phyloP scores from a whole-genome alignment of 805 yeast genomes.

The Candida boleticola region DNA sequence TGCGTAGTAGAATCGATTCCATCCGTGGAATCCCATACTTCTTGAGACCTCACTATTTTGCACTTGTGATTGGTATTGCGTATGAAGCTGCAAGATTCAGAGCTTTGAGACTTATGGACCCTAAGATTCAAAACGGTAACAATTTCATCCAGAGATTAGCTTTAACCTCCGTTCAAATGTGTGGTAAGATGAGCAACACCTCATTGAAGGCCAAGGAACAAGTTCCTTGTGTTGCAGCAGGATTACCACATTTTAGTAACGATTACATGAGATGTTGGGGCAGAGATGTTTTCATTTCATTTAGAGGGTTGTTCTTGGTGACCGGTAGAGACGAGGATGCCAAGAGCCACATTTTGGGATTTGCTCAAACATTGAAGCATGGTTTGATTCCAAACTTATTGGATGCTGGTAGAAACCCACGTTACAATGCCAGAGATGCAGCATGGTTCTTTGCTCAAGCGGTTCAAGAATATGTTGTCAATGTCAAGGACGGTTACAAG shows the following conservation, averaged over 20 bases:
- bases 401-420: constrained; percentile 90
- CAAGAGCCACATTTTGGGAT: constrained; percentile 73
- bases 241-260: constrained; percentile 88
- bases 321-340: constrained; percentile 82
- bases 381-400: constrained; percentile 91
- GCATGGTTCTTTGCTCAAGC: constrained; percentile 92
- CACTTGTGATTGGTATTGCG: constrained; percentile 75
- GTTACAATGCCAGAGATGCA: constrained; percentile 96
- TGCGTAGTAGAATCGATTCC: constrained; percentile 58
- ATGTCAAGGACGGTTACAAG: constrained; percentile 65
- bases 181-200: constrained; percentile 68
- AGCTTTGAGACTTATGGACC: constrained; percentile 57
- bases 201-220: constrained; percentile 64
- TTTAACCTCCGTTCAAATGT: constrained; percentile 83
- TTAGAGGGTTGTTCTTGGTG: constrained; percentile 76
- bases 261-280: constrained; percentile 99
- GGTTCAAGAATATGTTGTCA: constrained; percentile 74
- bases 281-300: constrained; percentile 87
- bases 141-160: constrained; percentile 78
- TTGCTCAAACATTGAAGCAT: constrained; percentile 89
- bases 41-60: constrained; percentile 83
- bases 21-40: constrained; percentile 71
- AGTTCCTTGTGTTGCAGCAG: constrained; percentile 87
- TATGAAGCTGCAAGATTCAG: constrained; percentile 77
- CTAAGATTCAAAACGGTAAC: constrained; percentile 57